Evolutionary conservation across 1,284 basidiomycete species (phyloP), one percentile per base, ranked within the genome.

Genomic region (Mycosarcoma mackinlayi): DNA sequence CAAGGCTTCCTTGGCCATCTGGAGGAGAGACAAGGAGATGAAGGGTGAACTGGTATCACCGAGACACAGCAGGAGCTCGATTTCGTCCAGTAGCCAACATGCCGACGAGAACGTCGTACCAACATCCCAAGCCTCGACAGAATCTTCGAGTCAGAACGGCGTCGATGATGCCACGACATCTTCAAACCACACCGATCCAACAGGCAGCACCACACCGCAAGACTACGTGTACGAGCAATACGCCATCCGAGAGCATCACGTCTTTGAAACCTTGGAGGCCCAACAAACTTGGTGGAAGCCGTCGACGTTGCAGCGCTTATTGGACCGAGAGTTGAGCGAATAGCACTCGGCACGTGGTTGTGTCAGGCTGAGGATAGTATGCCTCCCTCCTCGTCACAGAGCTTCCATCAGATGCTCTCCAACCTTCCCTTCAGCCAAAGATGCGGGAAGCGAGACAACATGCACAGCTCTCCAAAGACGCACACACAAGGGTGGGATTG

Each of bases 191-290:
- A 5, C 30, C n/a, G 14, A 28, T n/a, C n/a, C 41, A 14, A 9
- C 40, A 11, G 54, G 60, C 16, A 8, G 21, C 13, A 19, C 60
- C 11, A 27, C 52, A 2, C 79, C 79, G 1, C 19, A 23, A 3
- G 79, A 81, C 60, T 64, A 64, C 60, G 68, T 81, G 45, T 81
- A 78, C 67, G 75, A 75, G 30, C 77, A 79, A 40, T 81, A 81
- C 63, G 60, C 33, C 23, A 73, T 81, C 47, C 58, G 38, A 19
- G 79, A 81, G 45, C 30, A 74, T 11, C 38, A 44, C 25, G 39
- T 81, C 10, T 81, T 80, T 46, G 41, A 48, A 1, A 63, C 64
- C 6, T 62, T 81, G 11, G 61, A 75, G 23, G 74, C 65, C 10
- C 79, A 81, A 57, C 39, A 75, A 6, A 9, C 13, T 4, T 80